Evolutionary conservation across 148 eudicot species (phyloP), one percentile per base, ranked within the genome.

Genomic region (Heliosperma pusillum): DNA sequence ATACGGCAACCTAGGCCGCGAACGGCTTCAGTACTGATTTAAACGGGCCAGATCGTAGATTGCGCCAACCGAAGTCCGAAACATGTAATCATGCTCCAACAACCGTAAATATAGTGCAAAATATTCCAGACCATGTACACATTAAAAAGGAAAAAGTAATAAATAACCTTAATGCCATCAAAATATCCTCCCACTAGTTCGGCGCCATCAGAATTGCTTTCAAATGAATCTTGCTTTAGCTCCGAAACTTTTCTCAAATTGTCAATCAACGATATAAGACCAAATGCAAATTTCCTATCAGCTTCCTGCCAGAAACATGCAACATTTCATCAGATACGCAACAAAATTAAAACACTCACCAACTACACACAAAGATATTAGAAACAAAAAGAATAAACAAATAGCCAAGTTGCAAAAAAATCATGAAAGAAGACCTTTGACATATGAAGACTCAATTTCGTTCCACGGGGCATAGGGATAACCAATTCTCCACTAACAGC

Each of bases 171-270:
- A 72, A 96, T 77, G 76, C 97, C 97, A 70, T 88, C 86, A 85
- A 90, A 96, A 84, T 79, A 84, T 73, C 97, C 99, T 69, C 77
- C 82, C 68, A 92, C 79, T 42, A 96, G 78, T 86, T 90, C 97
- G 61, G 93, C 88, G 27, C 79, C 86, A 76, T 79, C 78, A 30
- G 56, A 73, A 52, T 5, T 50, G 70, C 77, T 83, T 75, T 72
- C 82, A 78, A 80, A 67, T 65, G 88, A 71, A 78, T 72, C 82
- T 80, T 66, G 71, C 73, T 83, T 87, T 77, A 77, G 42, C 72
- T 84, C 87, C 78, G 82, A 66, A 69, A 82, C 82, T 73, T 76
- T 82, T 81, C 72, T 80, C 40, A 82, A 77, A 45, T 82, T 86
- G 56, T 75, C 74, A 44, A 84, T 69, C 53, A 94, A 82, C 40